Conservation (phyloP, 306 rosid genomes). For the Alnus rubra region DNA sequence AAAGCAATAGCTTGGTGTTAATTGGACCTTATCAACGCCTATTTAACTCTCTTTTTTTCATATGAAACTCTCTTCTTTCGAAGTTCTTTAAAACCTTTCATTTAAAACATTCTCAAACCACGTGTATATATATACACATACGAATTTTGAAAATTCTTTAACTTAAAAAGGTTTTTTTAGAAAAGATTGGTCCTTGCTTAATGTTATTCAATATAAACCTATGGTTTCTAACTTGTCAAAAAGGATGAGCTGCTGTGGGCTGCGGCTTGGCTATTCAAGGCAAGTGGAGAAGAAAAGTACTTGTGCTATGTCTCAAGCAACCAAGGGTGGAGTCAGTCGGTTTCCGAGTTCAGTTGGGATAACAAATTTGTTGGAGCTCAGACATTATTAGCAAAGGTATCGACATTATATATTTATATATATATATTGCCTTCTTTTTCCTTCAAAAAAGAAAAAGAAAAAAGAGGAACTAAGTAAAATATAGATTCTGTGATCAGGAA, state of each 20-base stretch:
- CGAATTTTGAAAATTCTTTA: too few relatives aligned
- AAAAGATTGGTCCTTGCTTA: neutral
- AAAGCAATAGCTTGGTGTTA: too few relatives aligned
- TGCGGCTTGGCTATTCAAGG: slow-evolving; percentile 80
- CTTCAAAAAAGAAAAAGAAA: neutral
- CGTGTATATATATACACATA: too few relatives aligned
- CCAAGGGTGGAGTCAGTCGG: slow-evolving; percentile 73
- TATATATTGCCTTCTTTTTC: neutral
- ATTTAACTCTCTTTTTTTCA: too few relatives aligned
- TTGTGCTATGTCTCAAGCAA: slow-evolving; percentile 52
- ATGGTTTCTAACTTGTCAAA: neutral
- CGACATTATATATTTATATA: neutral
- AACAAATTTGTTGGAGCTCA: slow-evolving; percentile 89
- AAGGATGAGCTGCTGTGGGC: slow-evolving; percentile 94
- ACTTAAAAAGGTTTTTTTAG: neutral
- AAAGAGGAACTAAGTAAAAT: neutral
- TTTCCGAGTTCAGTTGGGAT: slow-evolving; percentile 87
- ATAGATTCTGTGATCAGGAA: slow-evolving; percentile 41
- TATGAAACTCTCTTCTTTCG: too few relatives aligned
- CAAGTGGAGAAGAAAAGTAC: slow-evolving; percentile 56
- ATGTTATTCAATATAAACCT: neutral
- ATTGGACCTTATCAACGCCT: too few relatives aligned
- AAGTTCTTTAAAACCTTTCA: too few relatives aligned
- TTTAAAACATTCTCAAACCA: too few relatives aligned
- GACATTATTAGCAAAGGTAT: slow-evolving; percentile 59